Evolutionary conservation across 1,284 basidiomycete genomes (phyloP).

Genomic region (Sparassis latifolia): DNA sequence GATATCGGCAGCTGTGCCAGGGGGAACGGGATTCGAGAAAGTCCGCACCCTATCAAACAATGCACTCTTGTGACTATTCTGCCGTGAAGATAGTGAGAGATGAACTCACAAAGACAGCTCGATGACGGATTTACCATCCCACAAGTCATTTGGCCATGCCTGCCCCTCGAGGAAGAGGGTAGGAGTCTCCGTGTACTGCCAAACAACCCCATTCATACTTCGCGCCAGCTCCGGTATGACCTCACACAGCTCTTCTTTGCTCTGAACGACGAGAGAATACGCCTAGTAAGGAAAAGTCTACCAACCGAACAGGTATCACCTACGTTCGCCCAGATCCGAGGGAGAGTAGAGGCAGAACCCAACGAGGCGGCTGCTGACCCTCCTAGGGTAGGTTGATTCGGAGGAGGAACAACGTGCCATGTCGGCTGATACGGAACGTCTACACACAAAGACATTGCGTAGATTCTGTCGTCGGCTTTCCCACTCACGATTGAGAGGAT

Average conservation of each 20-base stretch:
- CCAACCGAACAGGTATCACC: background rate
- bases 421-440: background rate
- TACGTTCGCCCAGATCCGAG: background rate
- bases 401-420: background rate
- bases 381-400: background rate
- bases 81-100: background rate
- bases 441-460: background rate
- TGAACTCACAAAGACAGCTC: slow-evolving; percentile 12
- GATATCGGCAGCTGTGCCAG: background rate
- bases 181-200: slow-evolving; percentile 9
- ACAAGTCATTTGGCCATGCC: slow-evolving; percentile 7
- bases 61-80: background rate
- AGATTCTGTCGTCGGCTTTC: background rate
- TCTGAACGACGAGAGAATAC: slow-evolving; percentile 5
- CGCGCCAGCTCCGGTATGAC: slow-evolving; percentile 9
- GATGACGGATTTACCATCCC: slow-evolving; percentile 13
- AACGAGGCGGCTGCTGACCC: background rate
- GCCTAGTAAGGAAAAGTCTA: background rate
- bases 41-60: background rate
- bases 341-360: background rate
- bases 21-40: background rate
- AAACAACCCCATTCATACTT: slow-evolving; percentile 8
- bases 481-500: background rate
- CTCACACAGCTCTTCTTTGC: slow-evolving; percentile 11
- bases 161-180: slow-evolving; percentile 12